A percentile compares a stretch with the other conserved stretches of the same genome.
Evolutionary conservation across 257 asterid genomes (phyloP).

Genomic region (Ocimum tenuiflorum): DNA sequence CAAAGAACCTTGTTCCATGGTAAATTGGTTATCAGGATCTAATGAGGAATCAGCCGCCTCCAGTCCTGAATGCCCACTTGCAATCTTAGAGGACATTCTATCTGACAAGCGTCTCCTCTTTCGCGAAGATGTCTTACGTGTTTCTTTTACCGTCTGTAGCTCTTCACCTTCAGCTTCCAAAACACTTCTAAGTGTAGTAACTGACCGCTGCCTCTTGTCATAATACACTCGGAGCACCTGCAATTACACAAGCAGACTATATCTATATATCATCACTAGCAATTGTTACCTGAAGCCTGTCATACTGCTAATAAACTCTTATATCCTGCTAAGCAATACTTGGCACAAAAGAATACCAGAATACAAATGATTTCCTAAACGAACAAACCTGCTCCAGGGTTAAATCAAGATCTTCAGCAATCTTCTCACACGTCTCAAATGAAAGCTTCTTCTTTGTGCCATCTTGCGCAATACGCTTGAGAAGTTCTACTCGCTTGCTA

Average conservation of each 20-base stretch:
- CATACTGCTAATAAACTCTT: slow-evolving; percentile 4
- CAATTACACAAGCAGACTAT: slow-evolving; percentile 17
- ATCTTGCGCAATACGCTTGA: slow-evolving; percentile 45
- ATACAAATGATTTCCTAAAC: slow-evolving; percentile 18
- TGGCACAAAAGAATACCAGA: neutral
- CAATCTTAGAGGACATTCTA: slow-evolving; percentile 37
- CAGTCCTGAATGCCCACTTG: slow-evolving; percentile 30
- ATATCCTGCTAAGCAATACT: slow-evolving; percentile 1
- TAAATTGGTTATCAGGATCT: slow-evolving; percentile 30
- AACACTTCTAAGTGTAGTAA: slow-evolving; percentile 39
- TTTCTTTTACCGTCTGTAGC: slow-evolving; percentile 28
- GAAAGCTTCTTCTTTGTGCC: slow-evolving; percentile 61
- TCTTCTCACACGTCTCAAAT: slow-evolving; percentile 56
- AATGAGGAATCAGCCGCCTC: slow-evolving; percentile 25
- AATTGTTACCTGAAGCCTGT: slow-evolving; percentile 6
- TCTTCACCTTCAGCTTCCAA: slow-evolving; percentile 31
- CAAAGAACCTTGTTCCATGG: slow-evolving; percentile 30
- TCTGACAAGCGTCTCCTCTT: slow-evolving; percentile 46
- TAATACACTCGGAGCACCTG: slow-evolving; percentile 82
- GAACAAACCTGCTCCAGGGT: slow-evolving; percentile 78
- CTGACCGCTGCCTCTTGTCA: slow-evolving; percentile 50
- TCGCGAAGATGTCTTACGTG: slow-evolving; percentile 26
- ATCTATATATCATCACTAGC: slow-evolving; percentile 7
- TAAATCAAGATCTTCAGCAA: slow-evolving; percentile 78
- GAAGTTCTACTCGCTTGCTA: slow-evolving; percentile 67